Evolutionary conservation across 108 stramenopile species (phyloP).

Genomic region (Nannochloropsis granulata): DNA sequence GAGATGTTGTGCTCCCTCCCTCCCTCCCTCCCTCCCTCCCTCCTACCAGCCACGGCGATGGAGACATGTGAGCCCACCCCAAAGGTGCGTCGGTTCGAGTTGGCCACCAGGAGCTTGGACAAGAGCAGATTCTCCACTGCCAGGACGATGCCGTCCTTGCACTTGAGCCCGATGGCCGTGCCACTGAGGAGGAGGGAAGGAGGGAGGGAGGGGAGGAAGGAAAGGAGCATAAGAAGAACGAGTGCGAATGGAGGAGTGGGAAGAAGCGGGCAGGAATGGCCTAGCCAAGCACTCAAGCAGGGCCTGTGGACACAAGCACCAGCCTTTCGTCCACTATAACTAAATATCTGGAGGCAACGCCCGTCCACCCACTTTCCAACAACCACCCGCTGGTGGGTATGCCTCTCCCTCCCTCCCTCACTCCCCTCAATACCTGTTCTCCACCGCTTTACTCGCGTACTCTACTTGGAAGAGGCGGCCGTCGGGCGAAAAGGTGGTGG

Average conservation of each 20-base stretch:
- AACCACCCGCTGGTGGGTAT: too few species aligned
- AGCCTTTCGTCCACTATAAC: not conserved
- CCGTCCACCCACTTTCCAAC: not conserved
- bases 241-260: not conserved
- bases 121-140: slow-evolving; percentile 76
- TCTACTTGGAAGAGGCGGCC: slow-evolving; percentile 72
- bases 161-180: slow-evolving; percentile 81
- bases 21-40: not conserved
- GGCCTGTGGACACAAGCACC: too few species aligned
- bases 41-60: not conserved
- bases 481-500: slow-evolving; percentile 92
- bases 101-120: slow-evolving; percentile 76
- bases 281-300: too few species aligned
- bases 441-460: slow-evolving; percentile 36
- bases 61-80: slow-evolving; percentile 32
- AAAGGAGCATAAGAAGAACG: not conserved
- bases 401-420: not conserved
- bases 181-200: not conserved
- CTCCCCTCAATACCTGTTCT: slow-evolving; percentile 10
- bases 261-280: too few species aligned
- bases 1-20: not conserved
- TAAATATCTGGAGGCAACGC: not conserved
- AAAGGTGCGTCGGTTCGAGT: slow-evolving; percentile 55
- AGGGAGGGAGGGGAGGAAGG: not conserved
- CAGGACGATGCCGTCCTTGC: slow-evolving; percentile 89